Evolutionary conservation across 2,329 filamentous ascomycete species (phyloP).

Genomic region (Emmonsia crescens): DNA sequence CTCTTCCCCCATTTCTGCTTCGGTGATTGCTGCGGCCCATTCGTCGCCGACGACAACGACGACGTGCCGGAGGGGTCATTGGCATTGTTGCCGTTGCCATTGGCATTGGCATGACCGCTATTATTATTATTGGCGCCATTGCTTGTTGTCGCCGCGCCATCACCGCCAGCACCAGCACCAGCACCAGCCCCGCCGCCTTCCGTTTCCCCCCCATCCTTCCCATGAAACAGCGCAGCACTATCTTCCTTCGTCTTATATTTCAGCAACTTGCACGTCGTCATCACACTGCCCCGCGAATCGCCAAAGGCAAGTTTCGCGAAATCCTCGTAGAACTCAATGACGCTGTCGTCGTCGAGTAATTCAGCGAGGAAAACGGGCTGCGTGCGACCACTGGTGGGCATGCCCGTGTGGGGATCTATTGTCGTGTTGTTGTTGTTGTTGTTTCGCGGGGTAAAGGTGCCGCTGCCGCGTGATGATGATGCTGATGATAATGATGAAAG

Average conservation of each 20-base stretch:
- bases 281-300: constrained; percentile 75
- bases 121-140: not conserved
- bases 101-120: constrained; percentile 11
- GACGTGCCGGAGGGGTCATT: not conserved
- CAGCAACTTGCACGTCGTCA: constrained; percentile 71
- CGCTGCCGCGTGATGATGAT: constrained; percentile 35
- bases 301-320: constrained; percentile 88
- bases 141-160: not conserved
- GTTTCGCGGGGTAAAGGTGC: constrained; percentile 40
- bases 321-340: constrained; percentile 91
- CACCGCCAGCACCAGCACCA: constrained; percentile 11
- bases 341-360: constrained; percentile 83
- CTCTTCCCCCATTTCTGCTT: constrained; percentile 44
- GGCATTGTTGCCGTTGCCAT: constrained; percentile 1
- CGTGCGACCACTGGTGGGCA: constrained; percentile 39
- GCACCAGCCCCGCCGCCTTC: constrained; percentile 24
- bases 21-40: constrained; percentile 31
- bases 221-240: constrained; percentile 29
- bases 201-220: constrained; percentile 39
- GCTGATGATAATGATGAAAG: constrained; percentile 24
- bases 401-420: constrained; percentile 19
- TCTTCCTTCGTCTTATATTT: constrained; percentile 74
- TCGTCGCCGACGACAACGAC: not conserved
- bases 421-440: constrained; percentile 9
- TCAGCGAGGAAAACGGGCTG: constrained; percentile 87